Evolutionary conservation across 371 early-diverging fungal genomes (phyloP).

Genomic region (Syncephalastrum contaminatum): DNA sequence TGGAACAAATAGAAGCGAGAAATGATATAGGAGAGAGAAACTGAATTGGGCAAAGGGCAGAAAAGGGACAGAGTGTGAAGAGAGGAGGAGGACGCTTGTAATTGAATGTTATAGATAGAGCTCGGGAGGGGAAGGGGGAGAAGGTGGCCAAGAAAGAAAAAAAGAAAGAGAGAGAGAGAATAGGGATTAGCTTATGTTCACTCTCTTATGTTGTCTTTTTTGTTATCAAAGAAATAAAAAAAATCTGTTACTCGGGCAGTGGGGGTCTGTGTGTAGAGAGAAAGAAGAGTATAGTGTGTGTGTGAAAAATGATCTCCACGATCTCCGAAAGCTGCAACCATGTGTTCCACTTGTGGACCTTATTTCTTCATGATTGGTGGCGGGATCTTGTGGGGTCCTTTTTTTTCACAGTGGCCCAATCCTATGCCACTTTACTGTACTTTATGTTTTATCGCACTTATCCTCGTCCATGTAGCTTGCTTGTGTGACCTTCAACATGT

Average conservation of each 20-base stretch:
- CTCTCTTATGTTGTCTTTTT: too few relatives aligned
- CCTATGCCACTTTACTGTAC: too few relatives aligned
- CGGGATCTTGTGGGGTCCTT: too few relatives aligned
- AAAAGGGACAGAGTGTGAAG: not conserved
- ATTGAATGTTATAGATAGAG: not conserved
- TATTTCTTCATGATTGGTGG: too few relatives aligned
- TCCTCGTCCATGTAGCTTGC: too few relatives aligned
- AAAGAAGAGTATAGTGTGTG: not conserved
- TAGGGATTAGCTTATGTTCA: too few relatives aligned
- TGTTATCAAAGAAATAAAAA: not conserved
- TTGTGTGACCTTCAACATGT: too few relatives aligned
- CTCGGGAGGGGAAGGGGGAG: not conserved
- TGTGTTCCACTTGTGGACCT: conserved; percentile 3
- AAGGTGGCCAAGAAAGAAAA: not conserved
- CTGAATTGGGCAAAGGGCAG: not conserved
- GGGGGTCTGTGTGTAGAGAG: not conserved
- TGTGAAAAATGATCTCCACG: conserved; percentile 8
- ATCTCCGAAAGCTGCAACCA: conserved; percentile 7
- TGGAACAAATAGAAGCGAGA: conserved; percentile 6
- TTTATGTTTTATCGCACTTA: too few relatives aligned
- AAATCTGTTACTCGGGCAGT: conserved; percentile 6
- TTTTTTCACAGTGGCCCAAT: too few relatives aligned
- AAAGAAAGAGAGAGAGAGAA: too few relatives aligned
- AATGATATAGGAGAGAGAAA: not conserved
- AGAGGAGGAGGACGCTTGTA: not conserved